These are phyloP conservation scores for Annulohypoxylon maeteangense DNA, from an alignment of 495 filamentous ascomycete species.

Conservation along the genomic window DNA sequence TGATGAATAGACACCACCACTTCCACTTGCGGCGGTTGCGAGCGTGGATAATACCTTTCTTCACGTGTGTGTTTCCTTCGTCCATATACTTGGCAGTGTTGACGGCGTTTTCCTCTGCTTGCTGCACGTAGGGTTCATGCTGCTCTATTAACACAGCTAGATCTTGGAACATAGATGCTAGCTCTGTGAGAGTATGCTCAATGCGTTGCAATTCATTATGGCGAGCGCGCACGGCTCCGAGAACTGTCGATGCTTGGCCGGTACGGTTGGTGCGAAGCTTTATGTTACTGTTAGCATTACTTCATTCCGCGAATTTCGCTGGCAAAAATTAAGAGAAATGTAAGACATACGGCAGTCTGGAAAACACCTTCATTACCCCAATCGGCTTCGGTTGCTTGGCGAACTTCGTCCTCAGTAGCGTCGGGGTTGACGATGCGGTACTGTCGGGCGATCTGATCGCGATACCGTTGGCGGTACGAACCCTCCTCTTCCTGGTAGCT, in stretches of 20 bases:
- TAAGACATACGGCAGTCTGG: conserved; percentile 71
- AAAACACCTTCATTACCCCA: conserved; percentile 81
- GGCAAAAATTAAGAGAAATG: background rate
- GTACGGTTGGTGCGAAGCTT: conserved; percentile 76
- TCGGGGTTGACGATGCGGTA: conserved; percentile 81
- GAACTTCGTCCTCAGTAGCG: conserved; percentile 71
- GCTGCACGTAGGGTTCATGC: conserved; percentile 66
- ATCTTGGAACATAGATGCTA: conserved; percentile 72
- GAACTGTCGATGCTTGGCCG: conserved; percentile 71
- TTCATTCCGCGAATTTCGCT: too few species aligned
- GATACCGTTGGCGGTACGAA: conserved; percentile 70
- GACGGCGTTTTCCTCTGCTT: conserved; percentile 65
- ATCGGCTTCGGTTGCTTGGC: conserved; percentile 70
- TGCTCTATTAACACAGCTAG: conserved; percentile 72
- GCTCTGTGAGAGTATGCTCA: conserved; percentile 71
- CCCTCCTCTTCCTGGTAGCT: conserved; percentile 72
- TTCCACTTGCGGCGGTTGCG: conserved; percentile 70
- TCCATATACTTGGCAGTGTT: conserved; percentile 67
- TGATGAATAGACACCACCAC: conserved; percentile 74
- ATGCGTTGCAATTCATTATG: conserved; percentile 80
- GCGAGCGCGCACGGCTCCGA: conserved; percentile 77
- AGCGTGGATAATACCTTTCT: conserved; percentile 68
- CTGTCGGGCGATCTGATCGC: conserved; percentile 77
- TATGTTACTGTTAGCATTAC: conserved; percentile 33
- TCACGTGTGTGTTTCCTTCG: conserved; percentile 68